Conservation (phyloP, 2,329 filamentous ascomycete species). For the Pyricularia pennisetigena region DNA sequence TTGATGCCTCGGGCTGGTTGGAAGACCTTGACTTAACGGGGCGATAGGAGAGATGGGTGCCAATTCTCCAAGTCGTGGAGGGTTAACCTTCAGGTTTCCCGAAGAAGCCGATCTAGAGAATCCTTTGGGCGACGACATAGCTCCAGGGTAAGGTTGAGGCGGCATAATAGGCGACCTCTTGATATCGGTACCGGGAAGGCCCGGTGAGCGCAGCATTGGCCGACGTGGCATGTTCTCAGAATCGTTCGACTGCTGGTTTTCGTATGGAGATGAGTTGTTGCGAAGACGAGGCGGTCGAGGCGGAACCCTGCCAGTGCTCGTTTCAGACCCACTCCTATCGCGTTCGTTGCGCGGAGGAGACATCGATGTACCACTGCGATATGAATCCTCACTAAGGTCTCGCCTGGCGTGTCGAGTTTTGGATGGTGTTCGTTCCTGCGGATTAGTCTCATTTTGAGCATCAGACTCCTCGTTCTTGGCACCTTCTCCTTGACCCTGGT, state of each 20-base stretch:
- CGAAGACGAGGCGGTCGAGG: conserved; percentile 27
- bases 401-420: conserved; percentile 28
- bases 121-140: conserved; percentile 13
- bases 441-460: background rate
- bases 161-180: conserved; percentile 37
- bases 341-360: conserved; percentile 28
- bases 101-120: conserved; percentile 18
- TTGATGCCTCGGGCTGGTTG: conserved; percentile 21
- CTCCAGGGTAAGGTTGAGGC: conserved; percentile 26
- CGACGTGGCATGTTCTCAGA: conserved; percentile 4
- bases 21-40: conserved; percentile 20
- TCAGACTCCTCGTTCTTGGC: background rate
- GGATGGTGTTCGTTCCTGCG: conserved; percentile 5
- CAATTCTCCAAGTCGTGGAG: conserved; percentile 7
- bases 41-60: conserved; percentile 31
- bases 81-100: conserved; percentile 23
- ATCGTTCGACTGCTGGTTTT: conserved; percentile 23
- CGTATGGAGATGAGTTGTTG: conserved; percentile 25
- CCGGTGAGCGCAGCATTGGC: conserved; percentile 30
- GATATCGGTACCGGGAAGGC: conserved; percentile 38
- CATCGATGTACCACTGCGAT: conserved; percentile 17
- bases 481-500: conserved; percentile 16
- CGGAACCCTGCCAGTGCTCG: conserved; percentile 33
- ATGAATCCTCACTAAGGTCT: conserved; percentile 31
- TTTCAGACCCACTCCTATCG: conserved; percentile 45